Evolutionary conservation across 768 basidiomycete species (phyloP), one percentile per base, ranked within the genome.

Genomic region (Pisolithus tinctorius): DNA sequence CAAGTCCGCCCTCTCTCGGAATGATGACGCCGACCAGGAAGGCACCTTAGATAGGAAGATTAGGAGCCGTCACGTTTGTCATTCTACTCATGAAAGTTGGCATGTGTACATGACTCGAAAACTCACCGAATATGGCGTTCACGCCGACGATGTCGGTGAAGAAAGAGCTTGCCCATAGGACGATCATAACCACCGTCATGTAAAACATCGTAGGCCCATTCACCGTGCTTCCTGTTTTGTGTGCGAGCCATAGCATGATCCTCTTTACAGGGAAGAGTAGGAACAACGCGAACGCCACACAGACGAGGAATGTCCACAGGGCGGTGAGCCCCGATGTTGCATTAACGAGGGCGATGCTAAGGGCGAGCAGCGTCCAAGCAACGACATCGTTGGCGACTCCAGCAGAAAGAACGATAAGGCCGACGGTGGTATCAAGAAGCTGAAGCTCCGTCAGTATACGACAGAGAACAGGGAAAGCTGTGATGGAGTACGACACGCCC

Each of bases 121-220:
- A 59, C 70, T 26, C 48, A 79, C 93, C 93, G 61, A 95, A 95
- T 54, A 95, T 92, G 17, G 92, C 86, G 62, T 92, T 87, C 7
- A 92, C 89, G n/a, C 93, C 95, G 58, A 97, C 91, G 54, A 93
- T 75, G 60, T 95, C 93, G 0, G 93, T 96, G 63, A 98, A 86
- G 70, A 95, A 97, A 0, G 94, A 87, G 2, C 85, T 89, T 0
- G 78, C 83, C 69, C 98, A 94, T 16, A 93, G 72, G 16, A 90
- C 63, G 14, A 96, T 66, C 53, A 95, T 84, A 27, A 84, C 84
- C 4, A 82, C 69, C 0, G 91, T 90, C 90, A 97, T 94, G 68
- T 93, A 93, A 55, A 84, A 75, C 55, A 93, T 83, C 0, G 88
- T 84, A 0, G 95, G 95, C 0, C 88, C 88, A 42, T 81, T 85